Evolutionary conservation across 371 early-diverging fungal genomes (phyloP).

Genomic region (Saksenaea vasiformis): DNA sequence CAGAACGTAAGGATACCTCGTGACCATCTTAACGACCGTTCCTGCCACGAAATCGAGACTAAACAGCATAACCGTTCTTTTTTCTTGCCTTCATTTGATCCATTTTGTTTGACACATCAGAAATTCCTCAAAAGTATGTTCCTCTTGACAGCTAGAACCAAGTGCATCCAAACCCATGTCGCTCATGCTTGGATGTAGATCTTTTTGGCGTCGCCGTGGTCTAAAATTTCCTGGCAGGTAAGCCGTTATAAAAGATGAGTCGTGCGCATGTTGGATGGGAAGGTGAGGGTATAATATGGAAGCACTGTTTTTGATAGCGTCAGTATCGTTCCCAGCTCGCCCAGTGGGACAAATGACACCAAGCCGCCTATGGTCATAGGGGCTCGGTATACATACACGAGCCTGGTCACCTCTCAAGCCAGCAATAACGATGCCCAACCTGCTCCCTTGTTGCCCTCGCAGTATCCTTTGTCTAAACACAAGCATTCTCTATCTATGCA

Average conservation of each 20-base stretch:
- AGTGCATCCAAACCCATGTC: neutral
- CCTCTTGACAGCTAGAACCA: neutral
- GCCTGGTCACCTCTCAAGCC: slow-evolving; percentile 28
- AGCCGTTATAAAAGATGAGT: neutral
- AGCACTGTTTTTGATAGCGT: slow-evolving; percentile 23
- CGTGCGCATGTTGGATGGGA: neutral
- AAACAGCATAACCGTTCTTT: neutral
- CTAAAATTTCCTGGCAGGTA: slow-evolving; percentile 53
- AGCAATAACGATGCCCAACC: neutral
- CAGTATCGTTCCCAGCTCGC: slow-evolving; percentile 29
- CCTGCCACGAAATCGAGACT: neutral
- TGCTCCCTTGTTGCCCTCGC: slow-evolving; percentile 16
- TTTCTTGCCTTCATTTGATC: neutral
- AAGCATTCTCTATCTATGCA: neutral
- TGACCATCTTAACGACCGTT: neutral
- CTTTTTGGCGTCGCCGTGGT: slow-evolving; percentile 51
- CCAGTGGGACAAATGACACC: slow-evolving; percentile 7
- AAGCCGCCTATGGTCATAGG: slow-evolving; percentile 33
- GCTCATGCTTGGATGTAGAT: slow-evolving; percentile 23
- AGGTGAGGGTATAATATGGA: slow-evolving; percentile 5
- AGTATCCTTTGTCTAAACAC: slow-evolving; percentile 11
- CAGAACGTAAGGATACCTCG: neutral
- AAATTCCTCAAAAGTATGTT: slow-evolving; percentile 6
- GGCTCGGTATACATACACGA: slow-evolving; percentile 48
- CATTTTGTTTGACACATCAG: neutral